A percentile compares a stretch with the other conserved stretches of the same genome.
These are phyloP conservation scores for Ophiostoma fasciatum DNA, from an alignment of 2,329 filamentous ascomycete species.

Conservation along the genomic window DNA sequence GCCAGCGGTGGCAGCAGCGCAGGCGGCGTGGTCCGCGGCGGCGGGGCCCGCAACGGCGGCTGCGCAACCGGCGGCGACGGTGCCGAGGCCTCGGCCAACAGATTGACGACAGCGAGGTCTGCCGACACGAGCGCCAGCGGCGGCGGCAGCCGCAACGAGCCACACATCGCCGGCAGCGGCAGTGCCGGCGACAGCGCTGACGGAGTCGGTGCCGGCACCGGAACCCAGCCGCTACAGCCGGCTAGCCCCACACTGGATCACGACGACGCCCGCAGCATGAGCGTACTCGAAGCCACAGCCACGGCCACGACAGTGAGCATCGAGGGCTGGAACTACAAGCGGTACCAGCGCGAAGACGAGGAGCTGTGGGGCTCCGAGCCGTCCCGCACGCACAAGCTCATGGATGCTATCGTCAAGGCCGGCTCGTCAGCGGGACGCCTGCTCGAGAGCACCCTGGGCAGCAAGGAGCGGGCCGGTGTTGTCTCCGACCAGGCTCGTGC, in stretches of 20 bases:
- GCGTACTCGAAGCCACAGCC: constrained; percentile 16
- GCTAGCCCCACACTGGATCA: constrained; percentile 29
- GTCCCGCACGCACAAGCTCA: constrained; percentile 36
- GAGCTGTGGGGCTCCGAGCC: constrained; percentile 60
- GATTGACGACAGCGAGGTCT: no score
- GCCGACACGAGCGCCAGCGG: not conserved
- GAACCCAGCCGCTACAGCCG: constrained; percentile 4
- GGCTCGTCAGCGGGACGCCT: constrained; percentile 38
- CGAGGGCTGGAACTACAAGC: constrained; percentile 60
- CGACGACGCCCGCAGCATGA: constrained; percentile 30
- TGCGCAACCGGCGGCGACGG: no score
- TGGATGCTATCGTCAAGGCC: constrained; percentile 44
- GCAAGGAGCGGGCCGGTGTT: constrained; percentile 28
- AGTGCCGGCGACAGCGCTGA: no score
- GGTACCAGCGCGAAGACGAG: constrained; percentile 80
- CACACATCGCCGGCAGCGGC: no score
- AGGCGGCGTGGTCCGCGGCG: no score
- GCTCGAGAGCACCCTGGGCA: constrained; percentile 35
- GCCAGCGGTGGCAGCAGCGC: constrained; percentile 9
- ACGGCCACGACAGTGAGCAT: constrained; percentile 21
- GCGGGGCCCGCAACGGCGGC: no score
- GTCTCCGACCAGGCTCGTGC: constrained; percentile 34
- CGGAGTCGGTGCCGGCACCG: not conserved
- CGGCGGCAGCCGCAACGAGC: no score
- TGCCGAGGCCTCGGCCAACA: no score